phyloP scores from a whole-genome alignment of 2,329 filamentous ascomycete species.

The Alternaria metachromatica region DNA sequence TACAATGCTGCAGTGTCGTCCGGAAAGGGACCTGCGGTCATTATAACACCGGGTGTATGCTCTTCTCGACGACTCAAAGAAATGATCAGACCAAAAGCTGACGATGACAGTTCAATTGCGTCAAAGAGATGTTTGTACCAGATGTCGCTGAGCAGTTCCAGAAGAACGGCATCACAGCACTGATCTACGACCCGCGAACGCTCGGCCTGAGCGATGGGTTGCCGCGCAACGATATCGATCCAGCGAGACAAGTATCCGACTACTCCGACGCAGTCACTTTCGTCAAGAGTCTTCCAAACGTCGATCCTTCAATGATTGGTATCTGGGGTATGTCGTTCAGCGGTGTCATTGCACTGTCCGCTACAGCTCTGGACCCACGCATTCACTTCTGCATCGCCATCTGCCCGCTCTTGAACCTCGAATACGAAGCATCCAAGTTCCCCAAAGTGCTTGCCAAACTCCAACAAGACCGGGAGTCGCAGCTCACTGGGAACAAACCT shows the following conservation, averaged over 20 bases:
- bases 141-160: conserved; percentile 44
- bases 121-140: conserved; percentile 44
- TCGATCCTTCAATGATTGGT: conserved; percentile 27
- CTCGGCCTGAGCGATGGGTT: conserved; percentile 49
- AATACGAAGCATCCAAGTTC: background rate
- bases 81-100: no score
- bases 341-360: conserved; percentile 30
- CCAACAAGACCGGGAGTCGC: conserved; percentile 13
- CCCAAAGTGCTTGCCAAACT: conserved; percentile 6
- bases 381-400: conserved; percentile 30
- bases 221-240: conserved; percentile 50
- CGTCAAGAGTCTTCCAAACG: conserved; percentile 25
- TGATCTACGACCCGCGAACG: conserved; percentile 49
- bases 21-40: no score
- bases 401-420: conserved; percentile 12
- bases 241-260: conserved; percentile 42
- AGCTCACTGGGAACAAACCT: background rate
- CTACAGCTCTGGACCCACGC: conserved; percentile 45
- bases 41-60: no score
- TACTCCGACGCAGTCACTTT: conserved; percentile 49
- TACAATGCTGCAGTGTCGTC: no score
- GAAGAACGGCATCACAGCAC: conserved; percentile 41
- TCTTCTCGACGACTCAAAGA: no score
- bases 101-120: conserved; percentile 27
- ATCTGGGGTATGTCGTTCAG: conserved; percentile 51